Percentiles rank a stretch among this genome's conserved stretches.
Evolutionary conservation across 2,329 filamentous ascomycete genomes (phyloP).

Genomic region (Tothia fuscella): DNA sequence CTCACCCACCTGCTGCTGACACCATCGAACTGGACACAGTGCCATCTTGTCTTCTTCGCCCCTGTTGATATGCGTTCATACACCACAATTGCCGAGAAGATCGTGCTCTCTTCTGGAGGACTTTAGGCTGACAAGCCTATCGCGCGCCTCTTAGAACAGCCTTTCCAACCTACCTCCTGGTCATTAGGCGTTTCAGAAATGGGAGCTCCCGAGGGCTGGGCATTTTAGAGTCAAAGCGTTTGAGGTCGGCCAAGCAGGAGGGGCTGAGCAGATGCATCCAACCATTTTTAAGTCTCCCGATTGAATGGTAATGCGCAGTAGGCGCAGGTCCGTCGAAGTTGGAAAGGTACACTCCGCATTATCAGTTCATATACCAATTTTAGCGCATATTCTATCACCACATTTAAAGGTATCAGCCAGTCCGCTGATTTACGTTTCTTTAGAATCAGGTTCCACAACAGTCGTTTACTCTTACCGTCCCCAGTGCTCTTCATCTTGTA

Average conservation of each 20-base stretch:
- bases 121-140: slow-evolving; percentile 5
- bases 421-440: background rate
- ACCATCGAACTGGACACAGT: too few relatives aligned
- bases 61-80: too few relatives aligned
- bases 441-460: slow-evolving; percentile 2
- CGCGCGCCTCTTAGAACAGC: background rate
- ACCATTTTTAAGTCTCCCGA: background rate
- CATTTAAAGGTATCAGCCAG: background rate
- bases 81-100: too few relatives aligned
- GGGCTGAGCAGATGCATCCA: background rate
- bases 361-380: background rate
- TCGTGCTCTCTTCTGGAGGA: too few relatives aligned
- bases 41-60: too few relatives aligned
- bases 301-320: background rate
- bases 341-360: background rate
- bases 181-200: background rate
- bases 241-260: slow-evolving; percentile 1
- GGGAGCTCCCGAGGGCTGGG: background rate
- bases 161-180: background rate
- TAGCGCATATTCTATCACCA: background rate
- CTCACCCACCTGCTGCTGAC: too few relatives aligned
- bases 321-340: background rate
- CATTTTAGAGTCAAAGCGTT: slow-evolving; percentile 1
- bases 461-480: background rate
- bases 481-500: background rate